A percentile compares a stretch with the other conserved stretches of the same genome.
These are phyloP conservation scores for Schwanniomyces sp. DNA, from an alignment of 805 yeast species.

Conservation along the genomic window DNA sequence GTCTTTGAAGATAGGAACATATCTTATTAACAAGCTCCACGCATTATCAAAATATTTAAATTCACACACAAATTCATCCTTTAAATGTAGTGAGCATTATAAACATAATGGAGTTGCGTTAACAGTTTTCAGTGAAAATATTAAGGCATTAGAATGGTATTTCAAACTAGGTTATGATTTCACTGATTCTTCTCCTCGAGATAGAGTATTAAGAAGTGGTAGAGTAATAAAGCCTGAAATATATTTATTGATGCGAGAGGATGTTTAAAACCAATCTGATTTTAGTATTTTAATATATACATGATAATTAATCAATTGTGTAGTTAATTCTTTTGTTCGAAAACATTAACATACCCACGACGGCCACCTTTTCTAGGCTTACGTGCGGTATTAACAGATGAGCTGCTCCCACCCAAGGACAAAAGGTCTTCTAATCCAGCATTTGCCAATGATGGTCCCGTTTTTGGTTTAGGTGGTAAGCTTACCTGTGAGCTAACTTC, in stretches of 20 bases:
- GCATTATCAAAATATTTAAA: conserved; percentile 18
- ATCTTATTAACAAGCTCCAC: conserved; percentile 38
- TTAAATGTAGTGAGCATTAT: conserved; percentile 6
- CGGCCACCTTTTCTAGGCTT: conserved; percentile 30
- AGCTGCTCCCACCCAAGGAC: conserved; percentile 24
- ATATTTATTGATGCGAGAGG: conserved; percentile 25
- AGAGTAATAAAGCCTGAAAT: conserved; percentile 42
- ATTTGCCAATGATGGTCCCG: conserved; percentile 22
- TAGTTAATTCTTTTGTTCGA: conserved; percentile 14
- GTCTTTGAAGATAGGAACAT: conserved; percentile 35
- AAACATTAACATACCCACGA: conserved; percentile 34
- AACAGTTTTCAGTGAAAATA: conserved; percentile 53
- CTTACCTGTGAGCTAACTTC: not conserved
- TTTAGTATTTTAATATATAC: not conserved
- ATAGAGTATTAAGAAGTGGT: conserved; percentile 40
- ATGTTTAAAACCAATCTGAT: not conserved
- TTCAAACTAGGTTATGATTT: conserved; percentile 33
- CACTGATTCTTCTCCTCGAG: conserved; percentile 46
- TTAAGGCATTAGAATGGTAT: conserved; percentile 46
- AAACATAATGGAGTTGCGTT: conserved; percentile 31
- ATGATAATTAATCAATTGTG: not conserved
- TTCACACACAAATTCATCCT: not conserved
- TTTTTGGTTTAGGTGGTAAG: conserved; percentile 6
- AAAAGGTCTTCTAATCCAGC: conserved; percentile 44
- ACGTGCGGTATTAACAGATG: conserved; percentile 16